Conservation (phyloP, 257 asterid genomes). For the Parsonsia alboflavescens region DNA sequence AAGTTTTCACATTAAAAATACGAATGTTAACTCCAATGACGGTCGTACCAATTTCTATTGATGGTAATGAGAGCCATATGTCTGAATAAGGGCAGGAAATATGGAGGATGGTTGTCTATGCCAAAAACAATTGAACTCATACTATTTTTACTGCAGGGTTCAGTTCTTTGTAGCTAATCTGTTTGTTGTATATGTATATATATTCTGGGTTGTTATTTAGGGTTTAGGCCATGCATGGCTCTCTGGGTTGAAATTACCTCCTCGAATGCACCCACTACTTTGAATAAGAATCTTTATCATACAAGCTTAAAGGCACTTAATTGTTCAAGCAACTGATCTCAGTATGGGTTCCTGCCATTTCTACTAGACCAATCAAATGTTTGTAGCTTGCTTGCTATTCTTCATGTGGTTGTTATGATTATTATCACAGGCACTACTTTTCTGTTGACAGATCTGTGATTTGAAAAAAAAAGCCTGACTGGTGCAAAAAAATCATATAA, state of each 20-base stretch:
- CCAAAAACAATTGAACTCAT: constrained; percentile 18
- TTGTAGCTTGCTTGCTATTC: too few species aligned
- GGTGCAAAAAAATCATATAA: neutral
- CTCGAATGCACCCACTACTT: too few species aligned
- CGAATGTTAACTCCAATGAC: too few species aligned
- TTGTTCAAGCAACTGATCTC: too few species aligned
- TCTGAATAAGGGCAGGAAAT: constrained; percentile 10
- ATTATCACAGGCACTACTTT: too few species aligned
- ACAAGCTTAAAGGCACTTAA: too few species aligned
- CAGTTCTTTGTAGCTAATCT: neutral
- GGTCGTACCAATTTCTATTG: constrained; percentile 26
- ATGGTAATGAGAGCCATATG: constrained; percentile 8
- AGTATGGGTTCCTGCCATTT: neutral
- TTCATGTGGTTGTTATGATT: too few species aligned
- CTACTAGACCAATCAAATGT: neutral
- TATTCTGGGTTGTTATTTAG: neutral
- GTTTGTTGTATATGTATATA: neutral
- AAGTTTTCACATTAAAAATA: too few species aligned
- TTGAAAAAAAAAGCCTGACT: too few species aligned
- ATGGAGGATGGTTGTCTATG: constrained; percentile 24
- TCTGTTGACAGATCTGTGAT: too few species aligned
- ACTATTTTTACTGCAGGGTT: constrained; percentile 15
- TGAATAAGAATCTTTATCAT: neutral
- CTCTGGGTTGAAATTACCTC: neutral
- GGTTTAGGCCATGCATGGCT: neutral